Percentiles rank a stretch among this genome's conserved stretches.
Evolutionary conservation across 129 eudicot genomes (phyloP).

Genomic region (Glebionis coronaria): DNA sequence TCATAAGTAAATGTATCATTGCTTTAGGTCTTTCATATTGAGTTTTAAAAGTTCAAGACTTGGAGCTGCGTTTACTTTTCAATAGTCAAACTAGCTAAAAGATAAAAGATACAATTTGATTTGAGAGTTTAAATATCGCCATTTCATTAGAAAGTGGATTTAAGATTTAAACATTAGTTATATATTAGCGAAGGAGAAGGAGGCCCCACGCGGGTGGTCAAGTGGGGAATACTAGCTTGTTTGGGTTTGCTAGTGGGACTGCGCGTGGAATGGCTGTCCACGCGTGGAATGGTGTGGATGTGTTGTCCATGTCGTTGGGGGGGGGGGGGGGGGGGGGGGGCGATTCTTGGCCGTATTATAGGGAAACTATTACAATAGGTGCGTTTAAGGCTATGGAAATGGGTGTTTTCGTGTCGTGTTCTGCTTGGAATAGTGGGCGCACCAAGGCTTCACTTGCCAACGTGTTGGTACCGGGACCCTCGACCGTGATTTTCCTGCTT

Average conservation of each 20-base stretch:
- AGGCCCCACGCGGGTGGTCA: constrained; percentile 46
- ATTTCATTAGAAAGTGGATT: too few species aligned
- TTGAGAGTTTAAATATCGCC: too few species aligned
- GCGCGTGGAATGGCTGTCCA: constrained; percentile 87
- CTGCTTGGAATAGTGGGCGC: constrained; percentile 90
- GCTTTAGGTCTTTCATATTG: too few species aligned
- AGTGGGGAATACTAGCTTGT: constrained; percentile 63
- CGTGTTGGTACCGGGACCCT: constrained; percentile 87
- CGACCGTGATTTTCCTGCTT: constrained; percentile 94
- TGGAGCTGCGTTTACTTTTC: too few species aligned
- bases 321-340: too few species aligned
- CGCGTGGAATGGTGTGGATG: constrained; percentile 87
- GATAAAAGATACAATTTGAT: too few species aligned
- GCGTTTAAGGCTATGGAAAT: constrained; percentile 81
- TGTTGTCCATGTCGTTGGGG: constrained; percentile 72
- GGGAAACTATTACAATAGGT: constrained; percentile 72
- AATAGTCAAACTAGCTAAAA: too few species aligned
- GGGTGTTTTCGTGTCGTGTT: constrained; percentile 80
- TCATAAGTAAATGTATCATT: too few species aligned
- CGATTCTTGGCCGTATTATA: constrained; percentile 55
- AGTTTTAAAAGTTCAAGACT: too few species aligned
- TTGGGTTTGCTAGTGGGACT: constrained; percentile 75
- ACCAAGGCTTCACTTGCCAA: constrained; percentile 49
- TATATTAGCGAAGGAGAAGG: too few species aligned
- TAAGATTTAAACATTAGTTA: too few species aligned